phyloP scores from a whole-genome alignment of 345 rosid genomes.

The Rhodamnia argentea region DNA sequence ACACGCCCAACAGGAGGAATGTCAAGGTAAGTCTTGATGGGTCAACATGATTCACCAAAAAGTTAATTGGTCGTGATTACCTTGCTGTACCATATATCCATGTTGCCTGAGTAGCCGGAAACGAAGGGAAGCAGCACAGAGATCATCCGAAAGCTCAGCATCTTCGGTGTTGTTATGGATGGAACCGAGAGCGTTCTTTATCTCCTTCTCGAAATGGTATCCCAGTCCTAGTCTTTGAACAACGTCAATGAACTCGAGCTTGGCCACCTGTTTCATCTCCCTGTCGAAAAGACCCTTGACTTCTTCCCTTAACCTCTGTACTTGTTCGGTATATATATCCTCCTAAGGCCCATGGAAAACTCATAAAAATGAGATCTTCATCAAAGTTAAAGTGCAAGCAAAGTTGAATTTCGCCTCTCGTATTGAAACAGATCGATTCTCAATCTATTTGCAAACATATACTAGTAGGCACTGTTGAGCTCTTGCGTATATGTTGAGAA shows the following conservation, averaged over 20 bases:
- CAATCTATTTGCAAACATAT: too few species aligned
- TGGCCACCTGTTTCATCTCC: background rate
- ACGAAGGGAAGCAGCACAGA: background rate
- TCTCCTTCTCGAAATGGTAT: slow-evolving; percentile 9
- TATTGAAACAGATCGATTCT: background rate
- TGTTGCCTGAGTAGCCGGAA: slow-evolving; percentile 7
- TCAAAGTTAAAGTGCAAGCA: background rate
- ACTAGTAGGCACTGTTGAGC: too few species aligned
- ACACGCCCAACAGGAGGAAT: background rate
- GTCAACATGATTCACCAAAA: background rate
- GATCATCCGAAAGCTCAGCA: background rate
- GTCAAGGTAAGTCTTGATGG: background rate
- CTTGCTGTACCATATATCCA: background rate
- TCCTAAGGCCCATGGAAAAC: background rate
- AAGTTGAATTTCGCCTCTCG: background rate
- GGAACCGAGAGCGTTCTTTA: background rate
- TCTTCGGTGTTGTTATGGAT: background rate
- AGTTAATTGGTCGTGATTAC: background rate
- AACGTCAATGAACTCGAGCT: slow-evolving; percentile 2
- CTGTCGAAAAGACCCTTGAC: background rate
- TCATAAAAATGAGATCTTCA: background rate
- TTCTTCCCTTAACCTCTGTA: background rate
- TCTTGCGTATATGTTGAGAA: too few species aligned
- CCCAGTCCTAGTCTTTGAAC: slow-evolving; percentile 9
- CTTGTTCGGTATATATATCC: background rate